These are phyloP conservation scores for Brassica carinata DNA, from an alignment of 345 rosid genomes.

Conservation along the genomic window DNA sequence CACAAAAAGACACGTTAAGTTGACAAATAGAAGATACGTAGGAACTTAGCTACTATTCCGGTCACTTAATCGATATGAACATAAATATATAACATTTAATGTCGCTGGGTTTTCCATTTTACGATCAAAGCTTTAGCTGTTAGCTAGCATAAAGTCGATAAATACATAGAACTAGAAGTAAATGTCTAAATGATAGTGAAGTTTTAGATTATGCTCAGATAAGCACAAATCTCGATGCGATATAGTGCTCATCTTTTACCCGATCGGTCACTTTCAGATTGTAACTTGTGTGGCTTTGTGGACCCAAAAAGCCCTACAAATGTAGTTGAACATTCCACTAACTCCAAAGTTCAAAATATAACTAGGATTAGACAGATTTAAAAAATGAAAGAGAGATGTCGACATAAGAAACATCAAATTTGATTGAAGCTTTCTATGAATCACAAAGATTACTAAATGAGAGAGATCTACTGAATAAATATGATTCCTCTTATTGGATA, in stretches of 20 bases:
- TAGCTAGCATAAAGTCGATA: background rate
- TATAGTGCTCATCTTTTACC: conserved; percentile 4
- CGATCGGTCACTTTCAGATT: conserved; percentile 29
- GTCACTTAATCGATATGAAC: background rate
- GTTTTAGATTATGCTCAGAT: conserved; percentile 19
- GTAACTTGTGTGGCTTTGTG: conserved; percentile 24
- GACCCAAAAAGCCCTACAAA: conserved; percentile 6
- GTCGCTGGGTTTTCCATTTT: conserved; percentile 6
- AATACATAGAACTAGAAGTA: conserved; percentile 1
- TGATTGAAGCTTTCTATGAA: background rate
- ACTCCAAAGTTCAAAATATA: conserved; percentile 14
- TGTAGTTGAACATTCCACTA: background rate
- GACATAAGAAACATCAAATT: conserved; percentile 8
- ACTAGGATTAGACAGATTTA: background rate
- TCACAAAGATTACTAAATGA: background rate
- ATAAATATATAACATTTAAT: background rate
- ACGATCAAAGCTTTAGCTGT: background rate
- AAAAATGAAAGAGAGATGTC: conserved; percentile 6
- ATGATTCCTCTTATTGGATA: conserved; percentile 19
- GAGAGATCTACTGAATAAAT: conserved; percentile 20
- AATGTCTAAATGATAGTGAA: conserved; percentile 7
- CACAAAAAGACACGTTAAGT: conserved; percentile 23
- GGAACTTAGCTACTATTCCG: background rate
- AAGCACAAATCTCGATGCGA: conserved; percentile 24
- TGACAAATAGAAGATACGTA: conserved; percentile 20